Evolutionary conservation across 257 asterid genomes (phyloP), one percentile per base, ranked within the genome.

Genomic region (Euphrasia confusa): DNA sequence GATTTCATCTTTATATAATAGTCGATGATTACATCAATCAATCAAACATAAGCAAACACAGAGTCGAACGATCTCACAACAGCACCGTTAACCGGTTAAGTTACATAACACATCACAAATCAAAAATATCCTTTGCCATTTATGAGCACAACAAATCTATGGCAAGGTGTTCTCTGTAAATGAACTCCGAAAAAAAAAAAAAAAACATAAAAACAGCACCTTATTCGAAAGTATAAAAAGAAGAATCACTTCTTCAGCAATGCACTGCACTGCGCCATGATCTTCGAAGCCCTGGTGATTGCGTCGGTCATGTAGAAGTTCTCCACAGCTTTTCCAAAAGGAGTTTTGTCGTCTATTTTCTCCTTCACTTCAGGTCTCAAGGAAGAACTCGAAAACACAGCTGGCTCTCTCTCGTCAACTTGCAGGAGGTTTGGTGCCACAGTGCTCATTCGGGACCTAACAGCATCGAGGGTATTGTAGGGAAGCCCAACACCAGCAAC

Each of bases 291-390:
- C 78, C 97, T 77, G 3, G 96, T 87, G 52, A 93, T 89, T 1
- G 99, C 24, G 67, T 93, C 99, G 0, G 99, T 93, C 99, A 89
- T 93, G 65, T 93, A 89, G 78, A 93, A 93, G 61, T 93, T 93
- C 76, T 79, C 84, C 10, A 89, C 80, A 0, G 75, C 85, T 21
- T 75, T 35, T 57, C 60, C 84, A 61, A 93, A 89, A 4, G 97
- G 90, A 15, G 83, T 60, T 24, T 71, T 58, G 30, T 79, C 81
- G 28, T 79, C 83, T 47, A 75, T 54, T 78, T 79, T 75, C 77
- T 73, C 83, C 70, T 61, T 81, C 26, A 68, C 71, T 52, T 83
- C 88, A 0, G 96, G 94, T 75, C 93, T 89, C 92, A 93, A 69
- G 5, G 67, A 66, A 70, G 86, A 69, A 12, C 83, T 79, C 2